Evolutionary conservation across 768 basidiomycete genomes (phyloP), one percentile per base, ranked within the genome.

Genomic region (Suillus luteus): DNA sequence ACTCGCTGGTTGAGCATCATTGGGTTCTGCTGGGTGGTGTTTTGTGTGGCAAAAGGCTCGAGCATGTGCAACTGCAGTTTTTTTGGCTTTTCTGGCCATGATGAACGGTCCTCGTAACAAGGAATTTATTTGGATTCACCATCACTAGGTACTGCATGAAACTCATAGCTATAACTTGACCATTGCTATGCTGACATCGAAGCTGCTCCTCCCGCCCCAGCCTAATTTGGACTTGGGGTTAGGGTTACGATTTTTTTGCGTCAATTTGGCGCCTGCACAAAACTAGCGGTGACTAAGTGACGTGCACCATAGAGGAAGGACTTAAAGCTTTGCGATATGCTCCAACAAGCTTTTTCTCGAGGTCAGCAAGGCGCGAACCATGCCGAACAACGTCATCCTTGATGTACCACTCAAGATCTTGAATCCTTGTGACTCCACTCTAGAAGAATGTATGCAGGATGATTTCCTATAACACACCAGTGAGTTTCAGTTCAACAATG

Each of bases 361-460:
- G 78, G 52, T 96, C 95, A 1, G 75, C 70, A 24, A 99, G 77
- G 57, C 93, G 86, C 10, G 81, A 74, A 9, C 93, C 92, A 70
- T 96, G 89, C 52, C 92, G 83, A 68, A 93, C 81, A 44, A 99
- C 83, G 65, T 97, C 96, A 65, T 98, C 95, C 57, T 86, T 86
- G 72, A 98, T 86, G 72, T 97, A 95, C 14, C 88, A 83, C 68
- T 96, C 93, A 1, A 99, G 83, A 65, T 92, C 90, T 69, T 87
- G 82, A 10, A 95, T 79, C 62, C 86, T 84, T 0, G 92, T 86
- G 8, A 85, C 86, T 5, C 96, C 96, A 64, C 91, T 92, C 77
- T 97, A 94, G 67, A 95, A 93, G 19, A 98, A 78, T 0, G 93
- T 91, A 73, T 96, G 94, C 2, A 95, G 82, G 43, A 96, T 88